Evolutionary conservation across 306 rosid genomes (phyloP).

Genomic region (Rosa multiflora): DNA sequence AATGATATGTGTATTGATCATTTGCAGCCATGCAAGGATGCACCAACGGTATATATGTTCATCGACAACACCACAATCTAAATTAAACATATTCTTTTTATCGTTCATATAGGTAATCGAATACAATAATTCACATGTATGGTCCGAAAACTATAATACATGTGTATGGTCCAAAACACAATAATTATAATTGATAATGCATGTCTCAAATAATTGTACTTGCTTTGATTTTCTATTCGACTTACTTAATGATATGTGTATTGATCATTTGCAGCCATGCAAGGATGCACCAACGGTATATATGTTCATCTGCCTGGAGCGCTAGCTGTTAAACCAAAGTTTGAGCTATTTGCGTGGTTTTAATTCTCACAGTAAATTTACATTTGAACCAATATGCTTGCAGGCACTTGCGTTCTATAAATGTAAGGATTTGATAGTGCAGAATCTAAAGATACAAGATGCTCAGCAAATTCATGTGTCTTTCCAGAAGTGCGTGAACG

Average conservation of each 20-base stretch:
- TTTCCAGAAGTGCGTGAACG: constrained; percentile 45
- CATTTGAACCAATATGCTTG: background rate
- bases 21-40: constrained; percentile 81
- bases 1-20: constrained; percentile 20
- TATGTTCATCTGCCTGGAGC: background rate
- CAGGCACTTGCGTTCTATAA: constrained; percentile 63
- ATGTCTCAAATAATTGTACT: background rate
- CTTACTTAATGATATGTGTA: constrained; percentile 7
- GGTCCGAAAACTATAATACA: too few species aligned
- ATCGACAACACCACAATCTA: background rate
- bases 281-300: constrained; percentile 83
- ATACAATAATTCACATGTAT: too few species aligned
- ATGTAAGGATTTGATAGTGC: constrained; percentile 44
- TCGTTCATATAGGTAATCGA: too few species aligned
- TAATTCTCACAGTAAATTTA: background rate
- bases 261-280: constrained; percentile 74
- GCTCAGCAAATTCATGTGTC: constrained; percentile 64
- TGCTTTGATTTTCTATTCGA: background rate
- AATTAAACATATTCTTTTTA: too few species aligned
- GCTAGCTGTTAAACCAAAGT: background rate
- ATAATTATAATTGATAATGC: background rate
- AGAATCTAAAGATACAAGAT: constrained; percentile 42
- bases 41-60: constrained; percentile 69
- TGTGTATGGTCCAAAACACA: too few species aligned
- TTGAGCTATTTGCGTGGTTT: background rate